Conservation (phyloP, 345 rosid species). For the Boechera divaricarpa region DNA sequence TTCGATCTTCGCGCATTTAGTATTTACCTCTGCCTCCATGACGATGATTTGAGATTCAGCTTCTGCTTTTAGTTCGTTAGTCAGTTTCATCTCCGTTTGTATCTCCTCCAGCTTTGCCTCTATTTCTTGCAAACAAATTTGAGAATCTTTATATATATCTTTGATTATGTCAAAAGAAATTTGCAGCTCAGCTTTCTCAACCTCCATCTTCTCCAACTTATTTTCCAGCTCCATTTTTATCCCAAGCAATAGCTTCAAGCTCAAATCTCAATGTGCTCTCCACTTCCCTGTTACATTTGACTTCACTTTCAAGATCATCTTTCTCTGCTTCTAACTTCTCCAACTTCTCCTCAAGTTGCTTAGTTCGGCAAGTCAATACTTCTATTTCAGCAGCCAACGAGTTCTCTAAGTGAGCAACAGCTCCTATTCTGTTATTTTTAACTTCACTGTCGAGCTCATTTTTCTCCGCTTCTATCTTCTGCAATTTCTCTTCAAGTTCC, state of each 20-base stretch:
- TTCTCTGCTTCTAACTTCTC: slow-evolving; percentile 50
- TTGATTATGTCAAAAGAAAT: slow-evolving; percentile 54
- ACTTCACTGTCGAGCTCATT: slow-evolving; percentile 47
- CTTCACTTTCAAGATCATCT: slow-evolving; percentile 47
- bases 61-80: slow-evolving; percentile 55
- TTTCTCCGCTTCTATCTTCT: slow-evolving; percentile 50
- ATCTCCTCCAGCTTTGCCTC: slow-evolving; percentile 57
- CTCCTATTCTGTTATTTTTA: slow-evolving; percentile 38
- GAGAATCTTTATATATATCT: slow-evolving; percentile 52
- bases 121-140: slow-evolving; percentile 58
- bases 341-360: slow-evolving; percentile 55
- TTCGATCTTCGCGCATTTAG: slow-evolving; percentile 55
- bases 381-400: slow-evolving; percentile 60
- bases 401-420: slow-evolving; percentile 36
- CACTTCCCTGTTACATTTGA: slow-evolving; percentile 48
- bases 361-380: slow-evolving; percentile 43
- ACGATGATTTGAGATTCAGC: slow-evolving; percentile 61
- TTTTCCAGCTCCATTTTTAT: slow-evolving; percentile 55
- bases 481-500: slow-evolving; percentile 56
- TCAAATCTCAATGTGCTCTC: slow-evolving; percentile 54
- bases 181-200: slow-evolving; percentile 64
- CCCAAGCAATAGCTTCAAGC: slow-evolving; percentile 50
- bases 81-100: slow-evolving; percentile 51
- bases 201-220: slow-evolving; percentile 51
- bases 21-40: slow-evolving; percentile 58